Conservation (phyloP, 2,329 filamentous ascomycete genomes). For the Colletotrichum tabaci region DNA sequence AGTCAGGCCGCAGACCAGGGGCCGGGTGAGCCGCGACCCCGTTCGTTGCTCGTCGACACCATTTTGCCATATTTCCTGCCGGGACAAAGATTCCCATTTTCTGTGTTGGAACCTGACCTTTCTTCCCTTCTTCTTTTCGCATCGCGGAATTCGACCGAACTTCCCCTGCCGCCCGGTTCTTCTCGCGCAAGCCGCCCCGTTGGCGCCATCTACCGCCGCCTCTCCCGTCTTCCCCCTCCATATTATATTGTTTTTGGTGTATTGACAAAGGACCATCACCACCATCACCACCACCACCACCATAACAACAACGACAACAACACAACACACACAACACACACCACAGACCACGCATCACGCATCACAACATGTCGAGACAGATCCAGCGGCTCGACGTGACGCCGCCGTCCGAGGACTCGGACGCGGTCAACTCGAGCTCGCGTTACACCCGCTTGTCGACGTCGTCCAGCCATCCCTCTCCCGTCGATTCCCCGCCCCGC, state of each 20-base stretch:
- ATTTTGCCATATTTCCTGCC: neutral
- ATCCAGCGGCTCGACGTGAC: conserved; percentile 38
- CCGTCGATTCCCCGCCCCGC: conserved; percentile 45
- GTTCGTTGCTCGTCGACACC: neutral
- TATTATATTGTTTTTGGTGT: too few relatives aligned
- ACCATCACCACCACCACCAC: too few relatives aligned
- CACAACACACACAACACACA: too few relatives aligned
- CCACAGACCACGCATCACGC: neutral
- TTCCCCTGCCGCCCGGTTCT: neutral
- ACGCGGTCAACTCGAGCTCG: conserved; percentile 33
- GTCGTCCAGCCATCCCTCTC: conserved; percentile 31
- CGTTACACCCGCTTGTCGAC: conserved; percentile 32
- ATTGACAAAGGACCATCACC: too few relatives aligned
- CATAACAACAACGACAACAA: too few relatives aligned
- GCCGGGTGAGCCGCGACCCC: neutral
- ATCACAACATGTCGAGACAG: conserved; percentile 31
- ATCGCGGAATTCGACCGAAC: neutral
- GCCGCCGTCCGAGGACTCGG: conserved; percentile 39
- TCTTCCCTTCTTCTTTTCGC: neutral
- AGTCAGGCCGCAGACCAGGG: neutral
- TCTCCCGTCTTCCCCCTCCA: neutral
- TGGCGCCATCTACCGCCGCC: neutral
- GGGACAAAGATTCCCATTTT: neutral
- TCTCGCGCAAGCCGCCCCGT: neutral
- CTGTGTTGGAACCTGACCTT: neutral